Evolutionary conservation across 176 grass and related monocot genomes (phyloP).

Genomic region (Avena atlantica): DNA sequence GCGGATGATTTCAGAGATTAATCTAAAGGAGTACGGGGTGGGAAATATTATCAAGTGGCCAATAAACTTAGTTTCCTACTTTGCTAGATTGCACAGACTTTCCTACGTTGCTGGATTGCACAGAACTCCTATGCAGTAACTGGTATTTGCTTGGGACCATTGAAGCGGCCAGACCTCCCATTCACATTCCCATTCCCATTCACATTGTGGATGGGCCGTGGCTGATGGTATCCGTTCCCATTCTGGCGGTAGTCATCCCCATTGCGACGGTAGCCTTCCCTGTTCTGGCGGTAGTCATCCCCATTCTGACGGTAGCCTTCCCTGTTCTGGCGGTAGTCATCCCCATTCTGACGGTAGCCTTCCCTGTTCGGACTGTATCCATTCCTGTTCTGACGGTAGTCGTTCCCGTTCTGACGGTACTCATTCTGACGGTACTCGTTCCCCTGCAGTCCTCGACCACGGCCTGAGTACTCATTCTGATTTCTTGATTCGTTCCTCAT

Average conservation of each 20-base stretch:
- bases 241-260: not conserved
- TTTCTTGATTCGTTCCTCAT: conserved; percentile 50
- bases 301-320: conserved; percentile 16
- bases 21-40: not conserved
- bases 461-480: conserved; percentile 40
- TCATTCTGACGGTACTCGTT: conserved; percentile 6
- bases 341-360: not conserved
- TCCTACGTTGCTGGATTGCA: conserved; percentile 32
- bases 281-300: conserved; percentile 16
- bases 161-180: conserved; percentile 29
- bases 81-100: conserved; percentile 7
- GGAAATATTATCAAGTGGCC: not conserved
- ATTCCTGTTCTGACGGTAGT: conserved; percentile 30
- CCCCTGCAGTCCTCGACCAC: conserved; percentile 35
- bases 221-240: conserved; percentile 20
- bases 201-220: not conserved
- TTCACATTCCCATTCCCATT: conserved; percentile 23
- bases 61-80: not conserved
- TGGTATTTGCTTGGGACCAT: conserved; percentile 37
- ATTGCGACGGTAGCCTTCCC: not conserved
- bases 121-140: conserved; percentile 22
- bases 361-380: not conserved
- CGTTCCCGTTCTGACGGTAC: not conserved
- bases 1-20: not conserved
- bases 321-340: not conserved